Evolutionary conservation across 768 basidiomycete genomes (phyloP).

Genomic region (Cystofilobasidium capitatum): DNA sequence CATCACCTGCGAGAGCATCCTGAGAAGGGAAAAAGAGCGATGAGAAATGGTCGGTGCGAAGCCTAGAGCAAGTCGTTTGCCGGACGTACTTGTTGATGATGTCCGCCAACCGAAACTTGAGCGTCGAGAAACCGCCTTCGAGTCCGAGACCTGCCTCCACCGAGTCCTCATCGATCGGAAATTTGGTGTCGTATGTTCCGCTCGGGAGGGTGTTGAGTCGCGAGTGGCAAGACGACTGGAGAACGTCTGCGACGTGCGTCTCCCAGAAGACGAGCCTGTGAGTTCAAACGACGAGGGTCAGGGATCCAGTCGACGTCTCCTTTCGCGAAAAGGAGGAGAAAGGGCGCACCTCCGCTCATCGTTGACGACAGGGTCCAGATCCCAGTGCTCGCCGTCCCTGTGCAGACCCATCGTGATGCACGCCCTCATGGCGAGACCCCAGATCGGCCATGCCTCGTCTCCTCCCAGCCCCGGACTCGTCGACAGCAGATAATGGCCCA

Average conservation of each 20-base stretch:
- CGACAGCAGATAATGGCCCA: conserved; percentile 1
- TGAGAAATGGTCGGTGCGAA: not conserved
- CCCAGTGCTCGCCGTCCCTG: not conserved
- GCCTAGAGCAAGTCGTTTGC: not conserved
- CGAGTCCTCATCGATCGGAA: not conserved
- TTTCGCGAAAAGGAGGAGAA: not conserved
- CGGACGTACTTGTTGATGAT: not conserved
- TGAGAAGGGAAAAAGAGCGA: not conserved
- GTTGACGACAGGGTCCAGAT: not conserved
- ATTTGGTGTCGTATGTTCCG: not conserved
- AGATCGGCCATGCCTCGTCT: not conserved
- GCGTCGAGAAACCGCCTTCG: not conserved
- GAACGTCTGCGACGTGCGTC: not conserved
- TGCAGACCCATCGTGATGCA: conserved; percentile 1
- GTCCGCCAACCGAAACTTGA: not conserved
- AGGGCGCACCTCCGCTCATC: not conserved
- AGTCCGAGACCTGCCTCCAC: not conserved
- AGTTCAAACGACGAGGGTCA: not conserved
- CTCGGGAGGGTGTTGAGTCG: not conserved
- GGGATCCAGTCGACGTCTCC: no score
- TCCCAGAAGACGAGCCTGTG: conserved; percentile 1
- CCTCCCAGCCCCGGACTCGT: not conserved
- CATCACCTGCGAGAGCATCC: not conserved
- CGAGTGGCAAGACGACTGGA: not conserved
- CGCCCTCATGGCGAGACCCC: not conserved